phyloP scores from a whole-genome alignment of 768 basidiomycete genomes.

The Pleurotus salmoneostramineus region DNA sequence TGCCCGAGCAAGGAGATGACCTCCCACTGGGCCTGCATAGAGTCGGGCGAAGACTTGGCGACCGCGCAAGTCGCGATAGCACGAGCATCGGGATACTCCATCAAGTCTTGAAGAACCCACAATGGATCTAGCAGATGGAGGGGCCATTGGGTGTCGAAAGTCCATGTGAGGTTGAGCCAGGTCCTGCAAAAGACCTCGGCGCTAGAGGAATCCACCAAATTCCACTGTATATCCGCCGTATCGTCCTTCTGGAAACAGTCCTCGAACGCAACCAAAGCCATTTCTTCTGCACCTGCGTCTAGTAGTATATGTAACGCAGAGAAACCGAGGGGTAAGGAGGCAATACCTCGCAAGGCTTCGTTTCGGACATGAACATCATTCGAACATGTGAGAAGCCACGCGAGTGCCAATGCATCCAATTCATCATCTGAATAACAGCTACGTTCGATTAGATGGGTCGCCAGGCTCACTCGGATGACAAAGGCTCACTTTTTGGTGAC shows the following conservation, averaged over 20 bases:
- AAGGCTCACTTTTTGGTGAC: too few relatives aligned
- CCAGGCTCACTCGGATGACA: too few relatives aligned
- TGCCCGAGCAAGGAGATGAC: conserved; percentile 28
- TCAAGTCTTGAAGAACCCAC: conserved; percentile 25
- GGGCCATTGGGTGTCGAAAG: conserved; percentile 31
- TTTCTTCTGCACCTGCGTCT: conserved; percentile 26
- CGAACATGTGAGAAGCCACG: conserved; percentile 34
- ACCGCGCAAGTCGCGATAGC: conserved; percentile 31
- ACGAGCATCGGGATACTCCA: conserved; percentile 23
- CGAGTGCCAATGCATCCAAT: conserved; percentile 30
- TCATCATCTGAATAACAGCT: conserved; percentile 20
- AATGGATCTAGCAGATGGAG: conserved; percentile 28
- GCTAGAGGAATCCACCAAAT: conserved; percentile 25
- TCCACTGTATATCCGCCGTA: conserved; percentile 31
- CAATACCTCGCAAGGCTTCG: conserved; percentile 30
- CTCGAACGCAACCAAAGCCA: conserved; percentile 31
- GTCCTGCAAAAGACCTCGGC: conserved; percentile 35
- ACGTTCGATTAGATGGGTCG: neutral
- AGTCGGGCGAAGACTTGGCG: conserved; percentile 31
- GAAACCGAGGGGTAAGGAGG: conserved; percentile 33
- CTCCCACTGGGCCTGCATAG: conserved; percentile 29
- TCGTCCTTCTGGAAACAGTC: conserved; percentile 34
- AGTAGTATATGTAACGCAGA: conserved; percentile 31
- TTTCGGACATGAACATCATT: conserved; percentile 26
- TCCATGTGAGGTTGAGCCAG: conserved; percentile 36